Percentiles rank a stretch among this genome's conserved stretches.
phyloP scores from a whole-genome alignment of 192 early-diverging fungal species.

The Kickxella alabastrina region DNA sequence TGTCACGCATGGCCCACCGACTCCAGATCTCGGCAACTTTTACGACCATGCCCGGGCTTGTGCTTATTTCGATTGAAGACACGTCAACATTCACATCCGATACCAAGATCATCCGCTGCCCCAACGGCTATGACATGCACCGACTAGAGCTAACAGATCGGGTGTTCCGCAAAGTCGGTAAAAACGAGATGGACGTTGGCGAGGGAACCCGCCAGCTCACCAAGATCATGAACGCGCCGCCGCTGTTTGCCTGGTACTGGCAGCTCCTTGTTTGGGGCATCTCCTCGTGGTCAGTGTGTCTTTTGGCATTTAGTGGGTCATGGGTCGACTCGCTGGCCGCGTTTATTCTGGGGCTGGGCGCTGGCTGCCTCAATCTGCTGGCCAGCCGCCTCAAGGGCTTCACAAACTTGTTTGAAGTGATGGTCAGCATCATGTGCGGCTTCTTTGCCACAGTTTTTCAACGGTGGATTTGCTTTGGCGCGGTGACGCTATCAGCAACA shows the following conservation, averaged over 20 bases:
- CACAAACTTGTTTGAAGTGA: slow-evolving; percentile 65
- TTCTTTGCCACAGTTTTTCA: slow-evolving; percentile 53
- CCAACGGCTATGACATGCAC: slow-evolving; percentile 62
- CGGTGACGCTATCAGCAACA: slow-evolving; percentile 57
- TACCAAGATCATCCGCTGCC: slow-evolving; percentile 61
- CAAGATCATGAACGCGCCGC: slow-evolving; percentile 47
- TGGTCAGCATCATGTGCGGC: slow-evolving; percentile 55
- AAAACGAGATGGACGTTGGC: slow-evolving; percentile 54
- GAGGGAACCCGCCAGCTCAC: slow-evolving; percentile 55
- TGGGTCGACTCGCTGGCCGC: slow-evolving; percentile 61
- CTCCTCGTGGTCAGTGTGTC: slow-evolving; percentile 53
- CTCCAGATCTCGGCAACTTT: slow-evolving; percentile 59
- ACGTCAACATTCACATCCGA: slow-evolving; percentile 63
- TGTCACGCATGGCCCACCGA: slow-evolving; percentile 53
- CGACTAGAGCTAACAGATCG: slow-evolving; percentile 58
- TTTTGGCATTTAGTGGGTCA: slow-evolving; percentile 61
- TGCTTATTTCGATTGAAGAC: slow-evolving; percentile 64
- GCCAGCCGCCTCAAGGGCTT: slow-evolving; percentile 55
- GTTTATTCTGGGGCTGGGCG: slow-evolving; percentile 43
- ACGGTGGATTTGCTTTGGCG: slow-evolving; percentile 55
- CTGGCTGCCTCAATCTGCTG: slow-evolving; percentile 55
- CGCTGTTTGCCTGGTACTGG: slow-evolving; percentile 54
- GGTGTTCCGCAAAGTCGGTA: slow-evolving; percentile 56
- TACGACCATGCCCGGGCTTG: slow-evolving; percentile 60
- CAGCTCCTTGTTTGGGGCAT: slow-evolving; percentile 55